A percentile compares a stretch with the other conserved stretches of the same genome.
These are phyloP conservation scores for Fraxinus anomala DNA, from an alignment of 257 asterid species.

Conservation along the genomic window DNA sequence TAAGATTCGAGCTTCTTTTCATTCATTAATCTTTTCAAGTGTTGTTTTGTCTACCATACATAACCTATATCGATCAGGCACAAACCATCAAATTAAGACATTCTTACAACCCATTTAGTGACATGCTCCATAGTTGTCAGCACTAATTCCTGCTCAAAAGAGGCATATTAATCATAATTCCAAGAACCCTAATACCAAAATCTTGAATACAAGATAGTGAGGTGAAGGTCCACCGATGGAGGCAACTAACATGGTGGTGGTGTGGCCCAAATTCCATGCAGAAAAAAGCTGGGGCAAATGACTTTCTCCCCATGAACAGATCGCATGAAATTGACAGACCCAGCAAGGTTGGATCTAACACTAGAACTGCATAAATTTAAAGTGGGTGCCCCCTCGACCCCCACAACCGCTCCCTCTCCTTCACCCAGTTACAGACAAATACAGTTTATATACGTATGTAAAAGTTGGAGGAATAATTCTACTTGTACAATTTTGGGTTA, in stretches of 20 bases:
- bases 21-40: neutral
- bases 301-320: conserved; percentile 17
- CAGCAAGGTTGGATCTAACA: conserved; percentile 29
- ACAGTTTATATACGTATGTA: neutral
- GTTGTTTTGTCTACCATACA: neutral
- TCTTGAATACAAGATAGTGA: conserved; percentile 22
- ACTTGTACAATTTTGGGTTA: too few species aligned
- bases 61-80: neutral
- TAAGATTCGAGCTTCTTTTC: too few species aligned
- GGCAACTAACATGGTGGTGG: conserved; percentile 31
- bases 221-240: conserved; percentile 18
- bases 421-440: neutral
- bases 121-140: neutral
- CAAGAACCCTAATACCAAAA: neutral
- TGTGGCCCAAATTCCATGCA: conserved; percentile 30
- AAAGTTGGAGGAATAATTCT: too few species aligned
- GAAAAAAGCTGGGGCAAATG: conserved; percentile 31
- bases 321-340: conserved; percentile 36
- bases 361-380: neutral
- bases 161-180: neutral
- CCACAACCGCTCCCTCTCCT: neutral
- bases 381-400: neutral
- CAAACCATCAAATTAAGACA: neutral
- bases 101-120: neutral
- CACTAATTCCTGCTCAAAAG: neutral